These are phyloP conservation scores for Hortiboletus campestris DNA, from an alignment of 768 basidiomycete genomes.

Conservation along the genomic window DNA sequence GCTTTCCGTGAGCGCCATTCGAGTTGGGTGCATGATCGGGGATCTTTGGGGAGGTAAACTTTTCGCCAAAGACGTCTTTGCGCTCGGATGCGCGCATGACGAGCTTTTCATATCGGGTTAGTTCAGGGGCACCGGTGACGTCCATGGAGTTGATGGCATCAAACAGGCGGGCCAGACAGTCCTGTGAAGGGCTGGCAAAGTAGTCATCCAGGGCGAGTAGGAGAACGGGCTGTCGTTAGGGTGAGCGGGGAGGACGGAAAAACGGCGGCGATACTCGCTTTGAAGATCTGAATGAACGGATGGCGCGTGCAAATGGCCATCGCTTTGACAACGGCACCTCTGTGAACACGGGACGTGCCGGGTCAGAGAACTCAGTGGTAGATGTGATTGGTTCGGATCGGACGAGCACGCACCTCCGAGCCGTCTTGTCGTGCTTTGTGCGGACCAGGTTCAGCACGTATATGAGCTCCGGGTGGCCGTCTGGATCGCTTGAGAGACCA, in stretches of 20 bases:
- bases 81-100: slow-evolving; percentile 89
- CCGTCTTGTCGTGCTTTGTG: slow-evolving; percentile 85
- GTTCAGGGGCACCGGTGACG: slow-evolving; percentile 68
- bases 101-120: slow-evolving; percentile 81
- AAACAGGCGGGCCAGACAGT: slow-evolving; percentile 86
- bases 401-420: slow-evolving; percentile 57
- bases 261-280: slow-evolving; percentile 46
- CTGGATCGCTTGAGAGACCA: slow-evolving; percentile 25
- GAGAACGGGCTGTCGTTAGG: slow-evolving; percentile 71
- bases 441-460: slow-evolving; percentile 90
- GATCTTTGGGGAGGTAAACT: slow-evolving; percentile 47
- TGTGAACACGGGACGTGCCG: slow-evolving; percentile 29
- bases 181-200: slow-evolving; percentile 83
- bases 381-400: slow-evolving; percentile 6
- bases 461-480: slow-evolving; percentile 51
- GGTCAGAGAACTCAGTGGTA: slow-evolving; percentile 6
- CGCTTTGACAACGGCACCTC: slow-evolving; percentile 93
- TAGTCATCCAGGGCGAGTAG: slow-evolving; percentile 95
- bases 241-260: slow-evolving; percentile 2
- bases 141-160: slow-evolving; percentile 94
- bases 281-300: slow-evolving; percentile 95
- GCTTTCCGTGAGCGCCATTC: slow-evolving; percentile 23
- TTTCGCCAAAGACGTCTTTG: slow-evolving; percentile 89
- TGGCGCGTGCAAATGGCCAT: slow-evolving; percentile 91
- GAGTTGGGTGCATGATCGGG: slow-evolving; percentile 8